These are phyloP conservation scores for Cornus florida DNA, from an alignment of 148 eudicot genomes.

Conservation along the genomic window DNA sequence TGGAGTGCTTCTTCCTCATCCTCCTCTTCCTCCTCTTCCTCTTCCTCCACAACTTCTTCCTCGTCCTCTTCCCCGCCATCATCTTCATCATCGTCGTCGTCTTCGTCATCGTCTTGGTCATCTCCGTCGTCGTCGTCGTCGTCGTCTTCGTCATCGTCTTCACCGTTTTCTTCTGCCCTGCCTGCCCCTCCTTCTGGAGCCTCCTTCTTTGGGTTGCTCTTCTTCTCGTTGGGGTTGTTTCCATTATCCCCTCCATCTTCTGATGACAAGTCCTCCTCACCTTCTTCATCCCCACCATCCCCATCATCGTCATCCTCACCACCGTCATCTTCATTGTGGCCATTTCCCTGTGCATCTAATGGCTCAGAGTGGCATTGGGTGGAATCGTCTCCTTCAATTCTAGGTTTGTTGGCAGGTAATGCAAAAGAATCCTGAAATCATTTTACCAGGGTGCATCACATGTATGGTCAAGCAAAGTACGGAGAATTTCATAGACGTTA, in stretches of 20 bases:
- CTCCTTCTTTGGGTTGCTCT: constrained; percentile 18
- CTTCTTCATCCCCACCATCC: constrained; percentile 17
- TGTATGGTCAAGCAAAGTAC: no score
- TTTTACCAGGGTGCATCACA: background rate
- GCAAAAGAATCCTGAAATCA: constrained; percentile 10
- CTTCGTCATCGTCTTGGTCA: constrained; percentile 15
- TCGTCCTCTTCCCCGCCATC: constrained; percentile 10
- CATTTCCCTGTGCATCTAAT: constrained; percentile 26
- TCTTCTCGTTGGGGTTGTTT: constrained; percentile 12
- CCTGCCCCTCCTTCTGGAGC: constrained; percentile 12
- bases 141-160: constrained; percentile 22
- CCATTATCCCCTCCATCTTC: constrained; percentile 21
- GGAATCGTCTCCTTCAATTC: constrained; percentile 11
- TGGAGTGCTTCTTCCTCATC: constrained; percentile 31
- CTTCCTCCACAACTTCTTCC: constrained; percentile 14
- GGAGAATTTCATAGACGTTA: background rate
- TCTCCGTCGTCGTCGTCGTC: constrained; percentile 18
- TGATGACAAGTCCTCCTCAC: constrained; percentile 18
- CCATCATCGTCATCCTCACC: constrained; percentile 17
- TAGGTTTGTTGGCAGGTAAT: background rate
- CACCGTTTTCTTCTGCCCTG: constrained; percentile 27
- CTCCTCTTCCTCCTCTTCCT: constrained; percentile 23
- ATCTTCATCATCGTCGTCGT: constrained; percentile 13
- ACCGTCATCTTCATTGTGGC: constrained; percentile 17
- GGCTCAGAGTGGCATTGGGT: constrained; percentile 13